These are phyloP conservation scores for Neurospora sp. DNA, from an alignment of 2,329 filamentous ascomycete genomes.

Conservation along the genomic window DNA sequence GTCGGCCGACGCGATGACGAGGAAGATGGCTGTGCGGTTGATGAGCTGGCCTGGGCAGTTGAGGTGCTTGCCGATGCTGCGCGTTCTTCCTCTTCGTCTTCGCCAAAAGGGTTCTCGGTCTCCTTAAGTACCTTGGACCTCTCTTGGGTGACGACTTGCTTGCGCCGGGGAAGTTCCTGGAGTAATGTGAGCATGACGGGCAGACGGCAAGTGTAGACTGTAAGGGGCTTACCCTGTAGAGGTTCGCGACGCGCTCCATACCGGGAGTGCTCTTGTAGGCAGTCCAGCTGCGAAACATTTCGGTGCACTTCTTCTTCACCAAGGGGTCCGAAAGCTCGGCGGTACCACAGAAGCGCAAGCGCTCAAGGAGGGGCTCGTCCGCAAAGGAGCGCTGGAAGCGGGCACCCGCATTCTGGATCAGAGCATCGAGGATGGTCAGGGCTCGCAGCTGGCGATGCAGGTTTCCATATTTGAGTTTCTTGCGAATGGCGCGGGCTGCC, in stretches of 20 bases:
- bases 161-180: slow-evolving; percentile 53
- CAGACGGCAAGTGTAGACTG: neutral
- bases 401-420: slow-evolving; percentile 88
- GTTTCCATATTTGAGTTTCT: slow-evolving; percentile 98
- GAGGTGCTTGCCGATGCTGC: slow-evolving; percentile 13
- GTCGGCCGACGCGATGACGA: slow-evolving; percentile 17
- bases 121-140: slow-evolving; percentile 77
- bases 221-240: slow-evolving; percentile 50
- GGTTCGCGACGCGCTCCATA: slow-evolving; percentile 65
- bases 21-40: slow-evolving; percentile 21
- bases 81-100: slow-evolving; percentile 51
- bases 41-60: neutral
- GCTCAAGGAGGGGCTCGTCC: slow-evolving; percentile 85
- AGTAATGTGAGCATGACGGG: slow-evolving; percentile 7
- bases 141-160: slow-evolving; percentile 64
- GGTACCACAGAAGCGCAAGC: slow-evolving; percentile 76
- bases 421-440: slow-evolving; percentile 77
- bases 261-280: slow-evolving; percentile 71
- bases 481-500: slow-evolving; percentile 82
- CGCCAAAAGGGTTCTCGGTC: slow-evolving; percentile 62
- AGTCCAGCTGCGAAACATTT: slow-evolving; percentile 81
- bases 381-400: slow-evolving; percentile 80
- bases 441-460: slow-evolving; percentile 87
- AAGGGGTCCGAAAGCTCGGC: slow-evolving; percentile 75
- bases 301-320: slow-evolving; percentile 80